Percentiles rank a stretch among this genome's conserved stretches.
Evolutionary conservation across 192 early-diverging fungal species (phyloP).

Genomic region (Coemansia sp.): DNA sequence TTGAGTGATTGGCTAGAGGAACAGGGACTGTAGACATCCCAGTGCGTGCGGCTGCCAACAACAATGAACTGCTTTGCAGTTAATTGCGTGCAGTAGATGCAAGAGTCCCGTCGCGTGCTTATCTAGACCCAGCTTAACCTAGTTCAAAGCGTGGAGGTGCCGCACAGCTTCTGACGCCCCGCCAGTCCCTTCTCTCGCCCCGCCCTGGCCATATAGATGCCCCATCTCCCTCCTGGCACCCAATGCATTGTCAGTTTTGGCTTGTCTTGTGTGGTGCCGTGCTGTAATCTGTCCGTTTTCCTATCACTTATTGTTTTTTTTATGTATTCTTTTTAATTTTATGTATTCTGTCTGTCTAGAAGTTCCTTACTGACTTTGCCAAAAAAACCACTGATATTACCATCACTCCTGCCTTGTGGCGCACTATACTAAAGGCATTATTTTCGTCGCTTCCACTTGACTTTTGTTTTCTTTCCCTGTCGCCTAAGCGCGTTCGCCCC

Average conservation of each 20-base stretch:
- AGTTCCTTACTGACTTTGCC: background rate
- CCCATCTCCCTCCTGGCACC: conserved; percentile 1
- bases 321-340: conserved; percentile 13
- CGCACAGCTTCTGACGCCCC: background rate
- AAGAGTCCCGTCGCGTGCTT: background rate
- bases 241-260: background rate
- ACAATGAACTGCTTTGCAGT: conserved; percentile 16
- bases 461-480: background rate
- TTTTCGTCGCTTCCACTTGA: background rate
- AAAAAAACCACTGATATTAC: conserved; percentile 3
- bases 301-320: background rate
- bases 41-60: background rate
- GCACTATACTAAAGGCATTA: background rate
- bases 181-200: background rate
- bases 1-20: background rate
- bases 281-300: conserved; percentile 16
- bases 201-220: conserved; percentile 15
- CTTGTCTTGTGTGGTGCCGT: conserved; percentile 7
- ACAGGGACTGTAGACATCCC: background rate
- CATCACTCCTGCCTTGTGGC: background rate
- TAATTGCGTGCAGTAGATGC: conserved; percentile 10
- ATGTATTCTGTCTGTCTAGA: conserved; percentile 24
- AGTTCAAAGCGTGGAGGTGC: background rate
- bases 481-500: background rate
- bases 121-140: background rate